phyloP scores from a whole-genome alignment of 352 stramenopile species.

The Globisporangium alternatum region DNA sequence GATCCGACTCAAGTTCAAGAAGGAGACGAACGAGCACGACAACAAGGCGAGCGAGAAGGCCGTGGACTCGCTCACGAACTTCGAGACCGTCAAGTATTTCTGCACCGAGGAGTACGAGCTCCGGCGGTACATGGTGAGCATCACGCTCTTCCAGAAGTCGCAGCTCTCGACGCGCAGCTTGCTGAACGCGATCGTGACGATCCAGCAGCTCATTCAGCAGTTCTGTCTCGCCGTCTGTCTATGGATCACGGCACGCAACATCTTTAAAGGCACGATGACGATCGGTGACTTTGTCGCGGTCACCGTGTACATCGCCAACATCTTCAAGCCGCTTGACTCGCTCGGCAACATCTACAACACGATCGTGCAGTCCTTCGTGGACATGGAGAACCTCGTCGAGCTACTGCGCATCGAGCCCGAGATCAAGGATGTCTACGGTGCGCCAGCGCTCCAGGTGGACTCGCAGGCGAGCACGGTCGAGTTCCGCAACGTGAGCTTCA shows the following conservation, averaged over 20 bases:
- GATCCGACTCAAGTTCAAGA: constrained; percentile 87
- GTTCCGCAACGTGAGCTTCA: constrained; percentile 92
- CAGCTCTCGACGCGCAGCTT: constrained; percentile 89
- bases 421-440: constrained; percentile 85
- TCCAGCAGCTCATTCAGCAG: constrained; percentile 93
- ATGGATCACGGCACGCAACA: constrained; percentile 50
- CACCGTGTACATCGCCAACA: constrained; percentile 91
- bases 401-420: constrained; percentile 93
- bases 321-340: constrained; percentile 97
- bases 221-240: constrained; percentile 73
- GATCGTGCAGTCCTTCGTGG: constrained; percentile 95
- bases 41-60: constrained; percentile 96
- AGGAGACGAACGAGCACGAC: constrained; percentile 91
- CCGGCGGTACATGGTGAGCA: constrained; percentile 64
- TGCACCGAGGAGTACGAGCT: constrained; percentile 93
- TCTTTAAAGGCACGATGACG: constrained; percentile 52
- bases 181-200: constrained; percentile 92
- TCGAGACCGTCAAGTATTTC: constrained; percentile 98
- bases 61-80: constrained; percentile 97
- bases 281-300: constrained; percentile 97
- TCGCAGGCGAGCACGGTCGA: constrained; percentile 60
- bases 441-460: constrained; percentile 43
- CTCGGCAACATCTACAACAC: constrained; percentile 95
- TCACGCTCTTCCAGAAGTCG: constrained; percentile 89
- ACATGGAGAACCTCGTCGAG: constrained; percentile 96